phyloP scores from a whole-genome alignment of 805 yeast genomes.

The Cephaloascus fragrans region DNA sequence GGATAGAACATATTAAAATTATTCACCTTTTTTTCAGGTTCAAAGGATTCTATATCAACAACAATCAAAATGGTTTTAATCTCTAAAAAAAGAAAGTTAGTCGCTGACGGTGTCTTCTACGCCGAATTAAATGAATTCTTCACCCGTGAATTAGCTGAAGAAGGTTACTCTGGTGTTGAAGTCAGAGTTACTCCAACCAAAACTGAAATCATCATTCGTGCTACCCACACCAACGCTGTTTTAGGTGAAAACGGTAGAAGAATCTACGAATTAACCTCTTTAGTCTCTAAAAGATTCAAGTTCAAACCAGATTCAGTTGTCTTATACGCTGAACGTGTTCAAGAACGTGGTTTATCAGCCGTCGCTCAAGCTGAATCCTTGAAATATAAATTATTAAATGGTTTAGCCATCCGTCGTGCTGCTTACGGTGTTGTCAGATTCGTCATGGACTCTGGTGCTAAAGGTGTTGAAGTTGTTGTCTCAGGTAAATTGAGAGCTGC shows the following conservation, averaged over 20 bases:
- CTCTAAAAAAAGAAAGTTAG: constrained; percentile 98
- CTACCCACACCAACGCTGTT: constrained; percentile 97
- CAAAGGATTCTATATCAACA: no score
- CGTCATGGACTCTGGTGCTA: constrained; percentile 99
- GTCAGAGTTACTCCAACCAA: constrained; percentile 97
- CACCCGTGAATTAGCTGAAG: constrained; percentile 99
- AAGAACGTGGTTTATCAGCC: constrained; percentile 98
- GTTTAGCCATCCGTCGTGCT: constrained; percentile 99
- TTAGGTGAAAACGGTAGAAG: constrained; percentile 99
- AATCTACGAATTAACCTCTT: constrained; percentile 96
- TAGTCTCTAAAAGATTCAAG: constrained; percentile 98
- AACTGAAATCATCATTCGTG: constrained; percentile 98
- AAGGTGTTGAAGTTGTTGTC: constrained; percentile 99
- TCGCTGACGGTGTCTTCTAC: constrained; percentile 99
- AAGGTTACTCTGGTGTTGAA: constrained; percentile 99
- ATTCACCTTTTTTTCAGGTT: no score
- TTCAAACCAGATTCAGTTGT: constrained; percentile 87
- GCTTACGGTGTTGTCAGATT: constrained; percentile 99
- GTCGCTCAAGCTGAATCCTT: constrained; percentile 99
- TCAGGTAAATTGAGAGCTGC: constrained; percentile 99
- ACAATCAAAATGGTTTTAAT: constrained; percentile 29
- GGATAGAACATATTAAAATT: no score
- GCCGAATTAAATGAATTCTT: constrained; percentile 99
- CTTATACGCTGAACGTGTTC: constrained; percentile 97
- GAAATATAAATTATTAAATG: constrained; percentile 95